Evolutionary conservation across 768 basidiomycete species (phyloP), one percentile per base, ranked within the genome.

Genomic region (Boletus sensibilis): DNA sequence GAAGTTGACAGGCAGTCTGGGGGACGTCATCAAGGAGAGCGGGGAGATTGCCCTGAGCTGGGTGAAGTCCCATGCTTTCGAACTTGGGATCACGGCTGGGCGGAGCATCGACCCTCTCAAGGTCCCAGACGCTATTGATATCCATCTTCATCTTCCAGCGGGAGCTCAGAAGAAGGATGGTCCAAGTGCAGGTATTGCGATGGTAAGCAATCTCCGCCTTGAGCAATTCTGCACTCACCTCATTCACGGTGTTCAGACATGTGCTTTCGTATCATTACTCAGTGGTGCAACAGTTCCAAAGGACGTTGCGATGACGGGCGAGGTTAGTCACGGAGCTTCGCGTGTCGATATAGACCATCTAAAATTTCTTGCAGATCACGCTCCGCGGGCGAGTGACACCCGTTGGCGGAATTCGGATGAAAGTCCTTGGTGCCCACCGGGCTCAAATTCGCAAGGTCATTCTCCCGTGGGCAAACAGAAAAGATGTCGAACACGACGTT

Each of bases 151-250:
- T 67, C 76, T 96, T 10, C 95, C 94, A 1, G 82, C 90, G 1
- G 95, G 94, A 0, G 90, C 92, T 2, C 89, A 94, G 71, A 92
- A 87, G 80, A 97, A 96, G 75, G 94, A 96, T 64, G 94, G 94
- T 0, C 93, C 94, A 0, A 92, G 89, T 65, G 94, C 93, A 0
- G 94, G 94, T 2, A 79, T 95, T 23, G 90, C 91, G 1, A 93
- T 95, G 84, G 90, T 92, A 58, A 55, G 77, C 4, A 66, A 44
- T 16, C 2, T 46, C 35, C 8, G 16, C 12, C 23, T 29, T 43
- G 9, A 43, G 9, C 0, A n/a, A 7, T 29, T 33, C 9, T 25
- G 31, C 39, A 18, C 2, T n/a, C 42, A 23, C 39, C n/a, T 56
- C 33, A 38, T 53, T 62, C 40, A 60, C 6, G 25, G 6, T 23